phyloP scores from a whole-genome alignment of 106 monocot genomes.

The Acorus gramineus region DNA sequence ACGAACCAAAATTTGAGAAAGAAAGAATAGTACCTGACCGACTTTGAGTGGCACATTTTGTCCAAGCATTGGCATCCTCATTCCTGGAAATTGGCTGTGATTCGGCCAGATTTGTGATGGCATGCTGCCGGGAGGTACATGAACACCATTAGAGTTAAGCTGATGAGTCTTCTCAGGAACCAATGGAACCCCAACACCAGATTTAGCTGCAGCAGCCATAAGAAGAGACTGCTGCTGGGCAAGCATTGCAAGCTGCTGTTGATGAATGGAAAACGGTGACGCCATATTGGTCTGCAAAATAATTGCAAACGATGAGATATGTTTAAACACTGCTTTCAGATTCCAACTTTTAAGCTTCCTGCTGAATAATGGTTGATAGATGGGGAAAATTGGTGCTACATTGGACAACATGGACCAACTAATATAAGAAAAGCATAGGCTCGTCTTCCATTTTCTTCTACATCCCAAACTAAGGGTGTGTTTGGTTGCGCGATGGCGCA shows the following conservation, averaged over 20 bases:
- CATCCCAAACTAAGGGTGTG: too few species aligned
- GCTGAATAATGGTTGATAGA: too few species aligned
- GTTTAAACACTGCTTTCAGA: too few species aligned
- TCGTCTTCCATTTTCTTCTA: too few species aligned
- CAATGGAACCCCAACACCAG: conserved; percentile 24
- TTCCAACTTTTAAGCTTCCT: too few species aligned
- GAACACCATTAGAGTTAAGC: conserved; percentile 9
- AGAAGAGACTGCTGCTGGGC: conserved; percentile 85
- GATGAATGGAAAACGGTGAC: conserved; percentile 82
- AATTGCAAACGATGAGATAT: not conserved
- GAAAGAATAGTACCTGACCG: conserved; percentile 37
- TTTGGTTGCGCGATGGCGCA: too few species aligned
- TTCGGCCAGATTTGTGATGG: conserved; percentile 35
- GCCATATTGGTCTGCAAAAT: conserved; percentile 67
- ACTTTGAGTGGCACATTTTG: conserved; percentile 29
- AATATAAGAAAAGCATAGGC: too few species aligned
- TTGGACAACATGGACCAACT: too few species aligned
- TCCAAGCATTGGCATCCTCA: conserved; percentile 8
- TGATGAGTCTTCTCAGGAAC: conserved; percentile 20
- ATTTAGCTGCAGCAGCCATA: conserved; percentile 61
- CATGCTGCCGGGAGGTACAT: conserved; percentile 18
- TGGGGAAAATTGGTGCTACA: too few species aligned
- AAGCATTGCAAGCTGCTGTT: conserved; percentile 80
- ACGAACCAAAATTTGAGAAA: not conserved
- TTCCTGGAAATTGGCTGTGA: conserved; percentile 34